phyloP scores from a whole-genome alignment of 176 grass and related monocot genomes.

The Triticum aestivum region DNA sequence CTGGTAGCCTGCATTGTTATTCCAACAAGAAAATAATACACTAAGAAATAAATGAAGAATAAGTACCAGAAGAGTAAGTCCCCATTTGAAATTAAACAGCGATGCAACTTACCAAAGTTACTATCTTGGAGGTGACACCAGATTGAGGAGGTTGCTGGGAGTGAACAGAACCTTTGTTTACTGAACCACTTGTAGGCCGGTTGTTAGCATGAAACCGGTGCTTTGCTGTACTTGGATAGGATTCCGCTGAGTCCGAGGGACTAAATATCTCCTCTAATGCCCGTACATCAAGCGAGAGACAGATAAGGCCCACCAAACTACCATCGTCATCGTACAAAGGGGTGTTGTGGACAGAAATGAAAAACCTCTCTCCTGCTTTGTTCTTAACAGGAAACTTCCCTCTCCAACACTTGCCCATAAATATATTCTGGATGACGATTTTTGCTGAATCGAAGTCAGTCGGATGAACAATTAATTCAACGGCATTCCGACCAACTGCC shows the following conservation, averaged over 20 bases:
- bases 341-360: constrained; percentile 57
- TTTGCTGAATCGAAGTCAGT: constrained; percentile 42
- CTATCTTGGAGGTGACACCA: constrained; percentile 69
- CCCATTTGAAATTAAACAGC: background rate
- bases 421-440: constrained; percentile 52
- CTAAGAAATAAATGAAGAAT: constrained; percentile 38
- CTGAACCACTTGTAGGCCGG: constrained; percentile 1
- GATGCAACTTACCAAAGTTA: constrained; percentile 59
- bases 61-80: constrained; percentile 3
- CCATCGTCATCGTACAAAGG: constrained; percentile 88
- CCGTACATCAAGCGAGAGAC: constrained; percentile 60
- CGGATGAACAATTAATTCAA: constrained; percentile 61
- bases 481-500: constrained; percentile 57
- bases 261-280: constrained; percentile 50
- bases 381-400: constrained; percentile 72
- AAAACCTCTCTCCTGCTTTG: constrained; percentile 66
- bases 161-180: constrained; percentile 19
- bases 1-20: constrained; percentile 73
- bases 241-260: constrained; percentile 10
- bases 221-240: constrained; percentile 7
- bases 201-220: constrained; percentile 16
- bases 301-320: constrained; percentile 75
- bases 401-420: constrained; percentile 70
- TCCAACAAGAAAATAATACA: constrained; percentile 42
- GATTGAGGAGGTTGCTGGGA: constrained; percentile 43